Base-by-base conservation (phyloP, 2,329 filamentous ascomycete genomes). In the Cladosporium austrohemisphaericum region DNA sequence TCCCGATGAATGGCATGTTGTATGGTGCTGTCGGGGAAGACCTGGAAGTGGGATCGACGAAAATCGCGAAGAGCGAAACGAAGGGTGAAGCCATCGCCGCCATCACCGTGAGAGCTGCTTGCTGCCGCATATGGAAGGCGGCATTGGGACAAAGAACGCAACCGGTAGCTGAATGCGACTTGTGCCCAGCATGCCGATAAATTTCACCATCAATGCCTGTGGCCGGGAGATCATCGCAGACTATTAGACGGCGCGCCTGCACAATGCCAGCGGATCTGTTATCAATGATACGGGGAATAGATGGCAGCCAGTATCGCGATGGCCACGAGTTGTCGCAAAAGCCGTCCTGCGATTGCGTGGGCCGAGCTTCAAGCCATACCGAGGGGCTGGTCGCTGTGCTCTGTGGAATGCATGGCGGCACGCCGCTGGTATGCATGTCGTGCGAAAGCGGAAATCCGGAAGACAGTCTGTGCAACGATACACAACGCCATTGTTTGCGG, bases 341-440 rank as follows among this genome's bases (percentile, higher is more conserved):
- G n/a, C n/a, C n/a, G n/a, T n/a, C n/a, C n/a, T n/a, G n/a, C n/a
- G n/a, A n/a, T n/a, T n/a, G n/a, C n/a, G n/a, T n/a, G n/a, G n/a
- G n/a, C n/a, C n/a, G n/a, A n/a, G n/a, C n/a, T n/a, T n/a, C n/a
- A n/a, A n/a, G n/a, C n/a, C n/a, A n/a, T n/a, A n/a, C n/a, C n/a
- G n/a, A n/a, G n/a, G n/a, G n/a, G n/a, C n/a, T n/a, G n/a, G 23
- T 25, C 18, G 20, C 22, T 41, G n/a, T 9, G 23, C 10, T 29
- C 33, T 13, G 13, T 47, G 44, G 44, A 47, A 47, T 47, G 44
- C 33, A 47, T 38, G 44, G 44, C 44, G 33, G 13, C 32, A 11
- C 20, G 22, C 22, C 20, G n/a, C 5, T 13, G 43, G 43, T 20
- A 46, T 36, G 32, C 40, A 28, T 13, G n/a, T 20, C 16, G 43